Evolutionary conservation across 1,284 basidiomycete species (phyloP), one percentile per base, ranked within the genome.

Genomic region (Mycena citricolor): DNA sequence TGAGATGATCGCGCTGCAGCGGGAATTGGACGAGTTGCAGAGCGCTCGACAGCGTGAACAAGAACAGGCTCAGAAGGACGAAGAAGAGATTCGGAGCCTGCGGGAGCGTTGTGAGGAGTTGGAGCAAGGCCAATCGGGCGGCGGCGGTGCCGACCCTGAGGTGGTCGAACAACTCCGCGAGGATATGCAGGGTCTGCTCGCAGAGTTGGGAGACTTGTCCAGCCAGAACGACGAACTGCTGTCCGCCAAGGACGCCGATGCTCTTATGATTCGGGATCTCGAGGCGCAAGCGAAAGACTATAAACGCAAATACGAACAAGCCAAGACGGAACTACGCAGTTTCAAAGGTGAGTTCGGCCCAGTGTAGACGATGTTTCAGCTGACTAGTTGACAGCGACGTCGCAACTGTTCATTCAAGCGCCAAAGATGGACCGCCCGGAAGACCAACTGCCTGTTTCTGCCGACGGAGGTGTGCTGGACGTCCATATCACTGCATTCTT

Each of bases 401-500:
- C 85, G 4, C 86, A 87, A 56, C 62, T 88, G 12, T 84, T 79
- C 64, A 61, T 81, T 10, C 84, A 81, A 59, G 64, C 85, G 25
- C 89, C 88, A 10, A 83, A 85, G 55, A 66, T 75, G 57, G 76
- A 84, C 61, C 61, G 64, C 52, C 57, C 67, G 12, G 79, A 87
- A 46, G 91, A 95, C 60, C 90, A 91, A 55, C 76, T 97, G 40
- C 94, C 94, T 4, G 81, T 93, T 32, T 83, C 90, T 11, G 66
- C 83, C 1, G 86, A 90, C 48, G 97, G 97, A 30, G 94, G 87
- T n/a, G 81, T 99, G 30, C 76, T 88, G 22, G 97, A 99, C 62
- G 82, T 94, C 39, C 88, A 97, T 58, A 77, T 98, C 52, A 94
- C 92, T 2, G 83, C 89, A 8, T 98, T 99, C 75, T 81, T 98